Percentiles rank a stretch among this genome's conserved stretches.
Conservation (phyloP, 1,284 basidiomycete species). For the Naganishia albida region DNA sequence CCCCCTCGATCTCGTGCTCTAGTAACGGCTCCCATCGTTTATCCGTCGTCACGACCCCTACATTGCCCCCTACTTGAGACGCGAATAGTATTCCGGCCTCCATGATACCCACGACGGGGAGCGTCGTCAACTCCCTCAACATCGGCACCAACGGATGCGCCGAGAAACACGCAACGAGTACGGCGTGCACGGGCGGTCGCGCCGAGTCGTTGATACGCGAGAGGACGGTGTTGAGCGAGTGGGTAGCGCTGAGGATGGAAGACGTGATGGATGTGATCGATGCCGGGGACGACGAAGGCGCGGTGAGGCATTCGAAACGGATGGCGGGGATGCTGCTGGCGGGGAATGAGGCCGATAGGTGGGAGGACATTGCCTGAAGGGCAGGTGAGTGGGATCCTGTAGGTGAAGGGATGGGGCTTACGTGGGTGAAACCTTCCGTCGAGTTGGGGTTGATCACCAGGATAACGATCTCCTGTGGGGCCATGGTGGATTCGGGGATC, state of each 20-base stretch:
- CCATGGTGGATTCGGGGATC: conserved; percentile 11
- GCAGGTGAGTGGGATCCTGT: not conserved
- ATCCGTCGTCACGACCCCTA: conserved; percentile 60
- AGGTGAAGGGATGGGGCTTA: conserved; percentile 30
- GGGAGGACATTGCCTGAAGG: conserved; percentile 31
- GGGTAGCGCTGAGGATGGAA: conserved; percentile 52
- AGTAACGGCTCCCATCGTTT: conserved; percentile 57
- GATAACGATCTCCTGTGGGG: conserved; percentile 38
- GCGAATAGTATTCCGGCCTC: conserved; percentile 56
- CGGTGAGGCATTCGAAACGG: conserved; percentile 54
- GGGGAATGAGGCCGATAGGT: conserved; percentile 35
- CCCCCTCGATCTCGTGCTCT: conserved; percentile 47
- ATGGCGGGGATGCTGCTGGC: conserved; percentile 33
- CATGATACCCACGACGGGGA: conserved; percentile 58
- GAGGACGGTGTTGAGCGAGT: conserved; percentile 48
- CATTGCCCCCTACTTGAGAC: conserved; percentile 46
- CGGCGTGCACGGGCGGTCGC: conserved; percentile 42
- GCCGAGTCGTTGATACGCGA: conserved; percentile 32
- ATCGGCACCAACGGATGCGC: conserved; percentile 58
- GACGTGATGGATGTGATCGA: conserved; percentile 57
- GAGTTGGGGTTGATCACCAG: conserved; percentile 62
- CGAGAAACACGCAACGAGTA: conserved; percentile 58
- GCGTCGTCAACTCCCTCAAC: conserved; percentile 51
- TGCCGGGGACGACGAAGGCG: conserved; percentile 51
- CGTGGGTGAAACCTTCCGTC: conserved; percentile 55